Percentiles rank a stretch among this genome's conserved stretches.
These are phyloP conservation scores for Neurospora sp. DNA, from an alignment of 495 filamentous ascomycete genomes.

Conservation along the genomic window DNA sequence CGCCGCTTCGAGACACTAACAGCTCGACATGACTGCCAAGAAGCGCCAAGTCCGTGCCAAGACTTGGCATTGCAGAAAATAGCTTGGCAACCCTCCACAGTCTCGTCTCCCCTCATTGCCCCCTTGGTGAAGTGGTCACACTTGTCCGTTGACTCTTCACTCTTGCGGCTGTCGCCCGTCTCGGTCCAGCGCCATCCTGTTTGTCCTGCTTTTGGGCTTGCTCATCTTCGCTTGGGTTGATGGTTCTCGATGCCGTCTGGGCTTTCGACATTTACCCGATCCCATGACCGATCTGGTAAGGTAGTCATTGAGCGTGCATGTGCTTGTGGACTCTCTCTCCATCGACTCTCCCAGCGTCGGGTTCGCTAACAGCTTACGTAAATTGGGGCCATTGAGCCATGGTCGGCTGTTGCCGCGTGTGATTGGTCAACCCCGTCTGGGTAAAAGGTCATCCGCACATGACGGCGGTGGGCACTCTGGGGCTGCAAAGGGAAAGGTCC, in stretches of 20 bases:
- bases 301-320: background rate
- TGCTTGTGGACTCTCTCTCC: background rate
- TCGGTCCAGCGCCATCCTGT: background rate
- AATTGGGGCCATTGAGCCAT: background rate
- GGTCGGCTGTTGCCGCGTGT: background rate
- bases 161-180: background rate
- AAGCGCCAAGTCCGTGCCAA: slow-evolving; percentile 21
- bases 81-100: slow-evolving; percentile 17
- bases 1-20: slow-evolving; percentile 9
- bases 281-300: background rate
- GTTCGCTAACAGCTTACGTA: background rate
- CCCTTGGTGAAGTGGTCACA: background rate
- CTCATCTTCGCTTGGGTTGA: background rate
- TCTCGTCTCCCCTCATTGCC: background rate
- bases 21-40: slow-evolving; percentile 15
- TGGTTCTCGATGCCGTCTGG: background rate
- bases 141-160: background rate
- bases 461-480: background rate
- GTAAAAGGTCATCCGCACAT: background rate
- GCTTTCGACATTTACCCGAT: background rate
- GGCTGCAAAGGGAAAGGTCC: background rate
- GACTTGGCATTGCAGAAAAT: slow-evolving; percentile 23
- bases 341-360: background rate
- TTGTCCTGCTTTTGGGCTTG: background rate
- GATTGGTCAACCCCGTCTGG: background rate